These are phyloP conservation scores for Pleurotus cornucopiae DNA, from an alignment of 768 basidiomycete species.

Conservation along the genomic window DNA sequence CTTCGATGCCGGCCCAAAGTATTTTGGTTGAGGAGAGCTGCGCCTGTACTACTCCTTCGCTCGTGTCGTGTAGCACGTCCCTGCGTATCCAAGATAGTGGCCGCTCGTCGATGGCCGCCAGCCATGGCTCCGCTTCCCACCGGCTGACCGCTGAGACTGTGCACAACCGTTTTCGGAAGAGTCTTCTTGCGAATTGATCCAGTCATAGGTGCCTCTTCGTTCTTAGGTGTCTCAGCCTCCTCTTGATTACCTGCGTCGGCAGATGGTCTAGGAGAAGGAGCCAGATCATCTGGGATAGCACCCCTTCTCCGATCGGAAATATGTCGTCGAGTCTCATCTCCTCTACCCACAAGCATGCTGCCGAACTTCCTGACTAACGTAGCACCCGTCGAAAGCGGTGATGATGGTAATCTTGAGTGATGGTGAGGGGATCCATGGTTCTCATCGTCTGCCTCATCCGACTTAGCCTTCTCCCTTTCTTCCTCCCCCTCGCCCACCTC, in stretches of 20 bases:
- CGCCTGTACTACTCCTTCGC: slow-evolving; percentile 74
- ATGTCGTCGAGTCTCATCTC: slow-evolving; percentile 37
- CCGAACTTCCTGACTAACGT: slow-evolving; percentile 79
- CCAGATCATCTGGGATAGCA: slow-evolving; percentile 43
- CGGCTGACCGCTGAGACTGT: slow-evolving; percentile 49
- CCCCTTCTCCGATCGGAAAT: slow-evolving; percentile 38
- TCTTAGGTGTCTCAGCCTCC: slow-evolving; percentile 12
- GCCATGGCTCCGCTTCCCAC: slow-evolving; percentile 30
- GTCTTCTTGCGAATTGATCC: slow-evolving; percentile 9
- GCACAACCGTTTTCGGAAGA: slow-evolving; percentile 21
- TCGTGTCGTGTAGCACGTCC: slow-evolving; percentile 63
- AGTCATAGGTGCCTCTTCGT: slow-evolving; percentile 15
- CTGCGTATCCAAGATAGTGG: slow-evolving; percentile 71
- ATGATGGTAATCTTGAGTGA: slow-evolving; percentile 15
- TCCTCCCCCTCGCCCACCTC: slow-evolving; percentile 24
- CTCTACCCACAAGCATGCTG: slow-evolving; percentile 53
- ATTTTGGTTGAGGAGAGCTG: slow-evolving; percentile 49
- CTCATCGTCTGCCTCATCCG: slow-evolving; percentile 20
- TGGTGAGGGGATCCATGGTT: slow-evolving; percentile 14
- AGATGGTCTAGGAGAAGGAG: slow-evolving; percentile 30
- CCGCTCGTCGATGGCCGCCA: slow-evolving; percentile 62
- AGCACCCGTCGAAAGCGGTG: slow-evolving; percentile 52
- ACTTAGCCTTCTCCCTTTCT: slow-evolving; percentile 24
- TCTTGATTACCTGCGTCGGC: slow-evolving; percentile 30
- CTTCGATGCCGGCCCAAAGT: slow-evolving; percentile 66